Conservation (phyloP, 169 alveolate genomes). For the Plasmodium knowlesi region DNA sequence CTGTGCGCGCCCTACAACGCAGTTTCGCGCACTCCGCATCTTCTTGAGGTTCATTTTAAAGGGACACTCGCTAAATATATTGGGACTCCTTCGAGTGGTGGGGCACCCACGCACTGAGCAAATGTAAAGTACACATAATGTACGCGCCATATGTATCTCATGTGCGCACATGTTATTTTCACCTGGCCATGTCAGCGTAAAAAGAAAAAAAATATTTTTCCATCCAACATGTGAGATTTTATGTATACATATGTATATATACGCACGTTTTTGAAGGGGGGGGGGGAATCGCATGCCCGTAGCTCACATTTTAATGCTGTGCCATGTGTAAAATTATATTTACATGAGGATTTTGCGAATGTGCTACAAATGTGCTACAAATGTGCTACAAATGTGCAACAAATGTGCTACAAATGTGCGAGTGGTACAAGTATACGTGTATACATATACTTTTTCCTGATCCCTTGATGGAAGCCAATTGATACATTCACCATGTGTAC, state of each 20-base stretch:
- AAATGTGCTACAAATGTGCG: too few species aligned
- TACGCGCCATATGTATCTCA: neutral
- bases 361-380: too few species aligned
- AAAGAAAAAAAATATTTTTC: neutral
- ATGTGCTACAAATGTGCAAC: too few species aligned
- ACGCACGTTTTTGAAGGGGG: neutral
- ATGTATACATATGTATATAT: neutral
- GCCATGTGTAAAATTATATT: neutral
- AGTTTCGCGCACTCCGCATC: neutral
- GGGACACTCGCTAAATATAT: neutral
- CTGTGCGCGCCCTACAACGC: neutral
- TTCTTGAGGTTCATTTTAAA: neutral
- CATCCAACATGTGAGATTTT: neutral
- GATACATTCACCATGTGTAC: neutral
- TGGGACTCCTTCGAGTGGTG: neutral
- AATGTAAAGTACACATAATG: neutral
- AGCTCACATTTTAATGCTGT: neutral
- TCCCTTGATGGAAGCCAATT: neutral
- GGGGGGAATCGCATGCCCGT: neutral
- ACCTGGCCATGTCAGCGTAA: neutral
- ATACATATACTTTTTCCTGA: neutral
- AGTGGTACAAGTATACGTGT: neutral
- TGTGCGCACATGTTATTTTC: neutral
- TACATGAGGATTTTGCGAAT: neutral
- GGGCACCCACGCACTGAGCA: neutral